A percentile compares a stretch with the other conserved stretches of the same genome.
These are phyloP conservation scores for Amaranthus hypochondriacus DNA, from an alignment of 148 eudicot genomes.

Conservation along the genomic window DNA sequence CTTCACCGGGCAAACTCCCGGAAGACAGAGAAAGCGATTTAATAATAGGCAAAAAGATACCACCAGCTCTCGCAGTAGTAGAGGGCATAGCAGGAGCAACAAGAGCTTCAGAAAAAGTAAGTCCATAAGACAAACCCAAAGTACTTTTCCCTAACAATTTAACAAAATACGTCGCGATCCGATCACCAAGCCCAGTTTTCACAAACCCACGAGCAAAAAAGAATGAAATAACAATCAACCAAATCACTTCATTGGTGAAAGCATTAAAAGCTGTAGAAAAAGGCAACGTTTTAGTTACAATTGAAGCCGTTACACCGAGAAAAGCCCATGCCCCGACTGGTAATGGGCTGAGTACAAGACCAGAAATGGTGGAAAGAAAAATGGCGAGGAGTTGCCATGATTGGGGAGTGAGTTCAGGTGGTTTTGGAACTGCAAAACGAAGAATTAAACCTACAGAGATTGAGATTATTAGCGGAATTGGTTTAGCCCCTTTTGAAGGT, in stretches of 20 bases:
- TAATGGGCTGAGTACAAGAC: slow-evolving; percentile 65
- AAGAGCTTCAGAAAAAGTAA: slow-evolving; percentile 72
- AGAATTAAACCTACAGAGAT: slow-evolving; percentile 50
- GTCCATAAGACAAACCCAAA: slow-evolving; percentile 76
- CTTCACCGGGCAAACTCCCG: slow-evolving; percentile 56
- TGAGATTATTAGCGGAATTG: slow-evolving; percentile 52
- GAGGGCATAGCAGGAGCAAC: slow-evolving; percentile 98
- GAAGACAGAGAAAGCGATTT: slow-evolving; percentile 74
- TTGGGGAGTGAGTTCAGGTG: slow-evolving; percentile 49
- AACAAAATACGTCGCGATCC: slow-evolving; percentile 83
- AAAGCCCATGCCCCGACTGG: slow-evolving; percentile 96
- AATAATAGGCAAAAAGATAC: slow-evolving; percentile 85
- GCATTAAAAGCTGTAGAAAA: slow-evolving; percentile 71
- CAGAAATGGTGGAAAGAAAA: slow-evolving; percentile 78
- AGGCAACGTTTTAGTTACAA: slow-evolving; percentile 52
- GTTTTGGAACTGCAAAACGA: slow-evolving; percentile 61
- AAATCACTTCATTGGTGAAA: slow-evolving; percentile 81
- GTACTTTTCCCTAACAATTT: slow-evolving; percentile 86
- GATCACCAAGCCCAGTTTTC: slow-evolving; percentile 80
- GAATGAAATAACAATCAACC: slow-evolving; percentile 90
- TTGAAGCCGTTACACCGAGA: slow-evolving; percentile 52
- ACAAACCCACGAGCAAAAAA: slow-evolving; percentile 91
- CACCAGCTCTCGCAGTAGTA: slow-evolving; percentile 93
- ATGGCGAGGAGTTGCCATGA: slow-evolving; percentile 86
- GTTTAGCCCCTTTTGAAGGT: slow-evolving; percentile 45